Conservation (phyloP, 2,329 filamentous ascomycete genomes). For the Tolypocladium amazonense region DNA sequence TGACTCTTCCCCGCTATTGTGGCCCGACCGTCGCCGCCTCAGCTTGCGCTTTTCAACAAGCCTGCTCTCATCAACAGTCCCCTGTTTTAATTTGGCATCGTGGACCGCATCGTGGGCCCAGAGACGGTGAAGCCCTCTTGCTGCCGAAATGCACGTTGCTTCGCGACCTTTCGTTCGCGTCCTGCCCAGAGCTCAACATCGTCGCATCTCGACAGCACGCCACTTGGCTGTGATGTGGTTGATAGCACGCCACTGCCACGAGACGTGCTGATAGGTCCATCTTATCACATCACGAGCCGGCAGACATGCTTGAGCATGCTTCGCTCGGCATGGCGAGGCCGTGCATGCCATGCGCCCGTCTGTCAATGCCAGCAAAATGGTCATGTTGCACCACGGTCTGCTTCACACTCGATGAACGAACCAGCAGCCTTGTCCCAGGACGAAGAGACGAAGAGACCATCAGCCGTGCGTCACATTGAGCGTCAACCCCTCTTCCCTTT, state of each 20-base stretch:
- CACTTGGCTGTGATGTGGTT: not conserved
- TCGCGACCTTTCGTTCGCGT: not conserved
- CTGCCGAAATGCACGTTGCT: not conserved
- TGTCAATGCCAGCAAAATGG: not conserved
- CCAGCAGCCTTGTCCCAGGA: not conserved
- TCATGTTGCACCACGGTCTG: not conserved
- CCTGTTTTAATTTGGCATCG: not conserved
- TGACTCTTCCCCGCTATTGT: not conserved
- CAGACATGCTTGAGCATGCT: not conserved
- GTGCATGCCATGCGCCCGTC: not conserved
- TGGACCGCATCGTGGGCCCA: not conserved
- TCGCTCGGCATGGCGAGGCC: not conserved
- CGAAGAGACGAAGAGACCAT: too few relatives aligned
- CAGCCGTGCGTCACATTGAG: not conserved
- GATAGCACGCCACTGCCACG: not conserved
- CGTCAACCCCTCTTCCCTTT: not conserved
- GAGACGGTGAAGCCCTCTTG: not conserved
- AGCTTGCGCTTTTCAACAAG: not conserved
- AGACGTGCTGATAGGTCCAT: not conserved
- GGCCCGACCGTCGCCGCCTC: not conserved
- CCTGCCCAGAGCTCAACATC: not conserved
- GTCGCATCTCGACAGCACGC: not conserved
- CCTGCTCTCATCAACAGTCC: not conserved
- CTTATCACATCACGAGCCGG: not conserved
- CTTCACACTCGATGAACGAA: not conserved